Base-by-base conservation (phyloP, 306 rosid genomes). In the Lathyrus aphaca region DNA sequence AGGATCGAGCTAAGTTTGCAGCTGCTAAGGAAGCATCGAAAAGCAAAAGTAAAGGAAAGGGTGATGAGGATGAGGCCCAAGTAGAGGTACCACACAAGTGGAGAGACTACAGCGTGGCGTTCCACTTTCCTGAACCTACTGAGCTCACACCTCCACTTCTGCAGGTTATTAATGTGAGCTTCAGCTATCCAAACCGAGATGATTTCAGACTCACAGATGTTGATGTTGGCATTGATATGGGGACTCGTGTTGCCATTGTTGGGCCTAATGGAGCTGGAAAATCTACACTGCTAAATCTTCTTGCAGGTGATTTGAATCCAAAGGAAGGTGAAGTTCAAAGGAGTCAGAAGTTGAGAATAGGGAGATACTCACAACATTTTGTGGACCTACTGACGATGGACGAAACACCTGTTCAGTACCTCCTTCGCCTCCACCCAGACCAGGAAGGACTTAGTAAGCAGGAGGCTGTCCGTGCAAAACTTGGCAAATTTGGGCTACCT, bases 11-110 rank as follows among this genome's bases (percentile, higher is more conserved):
- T 18, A 61, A 60, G 45, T 60, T 35, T 35, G 29, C 45, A 15
- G 46, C 66, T 1, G 46, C 66, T 16, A 60, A 61, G 29, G 67
- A 61, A 38, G 67, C 67, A 18, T 61, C 32, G 4, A 61, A 61
- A 61, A 61, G 67, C 49, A 72, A 89, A 86, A 78, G 92, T 85
- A 88, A 83, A 77, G 78, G 75, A 51, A 78, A 75, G 53, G 86
- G 25, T 32, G 90, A 82, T 38, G 90, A 80, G 37, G 84, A 80
- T 51, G 83, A 84, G 10, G 62, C 77, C 66, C 81, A 71, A 16
- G 69, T 63, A 29, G 92, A 86, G 79, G 90, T 78, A 38, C 67
- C 67, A 61, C 67, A 16, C 32, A 61, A 61, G 32, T 61, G 67
- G 67, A 61, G 32, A 42, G 49, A 61, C 17, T 61, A 61, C 67